Base-by-base conservation (phyloP, 2,329 filamentous ascomycete genomes). In the Arthrobotrys pseudoclavata region DNA sequence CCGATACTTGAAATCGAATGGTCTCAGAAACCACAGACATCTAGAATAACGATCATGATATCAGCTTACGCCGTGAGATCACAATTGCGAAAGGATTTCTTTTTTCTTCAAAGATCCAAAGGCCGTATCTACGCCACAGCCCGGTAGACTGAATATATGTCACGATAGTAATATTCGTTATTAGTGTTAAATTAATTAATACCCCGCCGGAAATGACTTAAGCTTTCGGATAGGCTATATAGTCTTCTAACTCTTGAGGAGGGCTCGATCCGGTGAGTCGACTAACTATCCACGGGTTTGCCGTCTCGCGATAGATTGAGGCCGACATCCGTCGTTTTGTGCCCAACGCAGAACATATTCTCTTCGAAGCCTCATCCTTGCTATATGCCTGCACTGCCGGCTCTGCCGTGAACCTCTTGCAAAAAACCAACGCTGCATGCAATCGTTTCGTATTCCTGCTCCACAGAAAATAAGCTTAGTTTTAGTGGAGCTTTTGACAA, bases 21-120 rank as follows among this genome's bases (percentile, higher is more conserved):
- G 31, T 24, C 53, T 40, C n/a, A 22, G 53, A 62, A 40, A 20
- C n/a, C 13, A 9, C 26, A 18, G 15, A 15, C 2, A 40, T 12
- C 52, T 22, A 12, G 29, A 37, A 22, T 4, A 57, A 47, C 15
- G 34, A 48, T 69, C 52, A 69, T 57, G 64, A 60, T 69, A 57
- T 69, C 64, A 69, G 64, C 64, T 69, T 69, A 69, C 64, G 12
- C 13, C 12, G 31, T 53, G 20, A 53, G 47, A 26, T 53, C 63
- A 48, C 6, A 34, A 63, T 34, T 63, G 40, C 40, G 37, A 63
- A 48, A 31, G 9, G 3, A 34, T 12, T 9, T 4, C 10, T 20
- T 2, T 10, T 37, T 6, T 15, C 13, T 26, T 5, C 5, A 13
- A 31, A 47, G 42, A 13, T 15, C 13, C 13, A 47, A 9, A 20